phyloP scores from a whole-genome alignment of 208 protist species.

The Wallacemonas sp. region DNA sequence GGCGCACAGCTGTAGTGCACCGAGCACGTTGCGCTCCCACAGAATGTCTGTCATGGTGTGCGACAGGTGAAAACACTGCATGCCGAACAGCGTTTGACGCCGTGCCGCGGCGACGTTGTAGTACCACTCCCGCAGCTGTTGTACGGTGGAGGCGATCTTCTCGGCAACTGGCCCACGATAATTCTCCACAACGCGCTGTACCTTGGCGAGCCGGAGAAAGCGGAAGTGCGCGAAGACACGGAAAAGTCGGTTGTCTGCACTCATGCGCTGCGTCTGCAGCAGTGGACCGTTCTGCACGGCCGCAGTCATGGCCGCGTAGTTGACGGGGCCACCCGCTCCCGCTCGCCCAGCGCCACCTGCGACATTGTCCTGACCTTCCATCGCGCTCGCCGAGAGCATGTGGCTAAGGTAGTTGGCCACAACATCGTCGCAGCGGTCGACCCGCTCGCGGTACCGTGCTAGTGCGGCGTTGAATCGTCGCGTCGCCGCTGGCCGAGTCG shows the following conservation, averaged over 20 bases:
- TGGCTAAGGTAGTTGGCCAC: constrained; percentile 62
- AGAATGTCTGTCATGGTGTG: constrained; percentile 53
- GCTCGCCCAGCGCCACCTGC: not conserved
- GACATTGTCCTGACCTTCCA: not conserved
- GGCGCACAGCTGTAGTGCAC: constrained; percentile 51
- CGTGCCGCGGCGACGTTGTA: constrained; percentile 54
- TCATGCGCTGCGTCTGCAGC: constrained; percentile 5
- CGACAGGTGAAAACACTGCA: constrained; percentile 56
- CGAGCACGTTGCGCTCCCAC: constrained; percentile 64
- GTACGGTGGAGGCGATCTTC: constrained; percentile 58
- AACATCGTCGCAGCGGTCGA: constrained; percentile 60
- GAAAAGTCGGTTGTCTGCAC: constrained; percentile 28
- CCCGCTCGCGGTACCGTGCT: constrained; percentile 35
- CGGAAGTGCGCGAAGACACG: constrained; percentile 73
- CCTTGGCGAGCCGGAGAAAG: constrained; percentile 58
- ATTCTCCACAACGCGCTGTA: constrained; percentile 60
- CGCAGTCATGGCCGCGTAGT: not conserved
- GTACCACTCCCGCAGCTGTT: constrained; percentile 67
- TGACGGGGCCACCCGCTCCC: not conserved
- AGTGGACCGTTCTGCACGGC: constrained; percentile 2
- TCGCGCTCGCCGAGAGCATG: constrained; percentile 44
- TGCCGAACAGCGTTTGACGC: constrained; percentile 39
- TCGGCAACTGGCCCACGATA: constrained; percentile 67
- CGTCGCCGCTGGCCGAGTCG: constrained; percentile 23
- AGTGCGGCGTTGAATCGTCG: constrained; percentile 41